Evolutionary conservation across 2,329 filamentous ascomycete genomes (phyloP).

Genomic region (Ophiocordyceps camponoti-saundersi): DNA sequence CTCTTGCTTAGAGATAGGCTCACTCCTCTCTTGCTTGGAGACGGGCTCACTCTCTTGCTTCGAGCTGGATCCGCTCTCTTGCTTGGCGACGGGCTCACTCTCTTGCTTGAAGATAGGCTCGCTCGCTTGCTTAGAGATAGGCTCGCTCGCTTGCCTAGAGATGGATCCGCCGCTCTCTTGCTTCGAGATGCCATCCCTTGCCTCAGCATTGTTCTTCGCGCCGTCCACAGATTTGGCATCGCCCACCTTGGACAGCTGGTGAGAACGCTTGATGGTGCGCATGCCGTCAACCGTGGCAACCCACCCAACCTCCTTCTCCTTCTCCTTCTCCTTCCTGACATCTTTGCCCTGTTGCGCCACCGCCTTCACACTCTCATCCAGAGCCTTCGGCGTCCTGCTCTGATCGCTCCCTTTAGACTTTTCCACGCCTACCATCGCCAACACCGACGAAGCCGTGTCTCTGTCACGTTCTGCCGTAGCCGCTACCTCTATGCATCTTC

Average conservation of each 20-base stretch:
- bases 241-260: neutral
- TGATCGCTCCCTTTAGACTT: neutral
- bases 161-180: too few relatives aligned
- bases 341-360: neutral
- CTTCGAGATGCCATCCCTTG: neutral
- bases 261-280: neutral
- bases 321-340: neutral
- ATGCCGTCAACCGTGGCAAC: too few relatives aligned
- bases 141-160: neutral
- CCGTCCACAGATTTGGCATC: neutral
- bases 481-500: neutral
- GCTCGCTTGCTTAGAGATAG: too few relatives aligned
- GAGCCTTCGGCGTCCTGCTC: neutral
- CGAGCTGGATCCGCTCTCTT: neutral
- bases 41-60: neutral
- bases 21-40: too few relatives aligned
- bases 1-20: neutral
- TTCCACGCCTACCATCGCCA: neutral
- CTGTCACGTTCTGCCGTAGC: neutral
- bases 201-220: neutral
- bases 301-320: too few relatives aligned
- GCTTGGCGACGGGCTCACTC: neutral
- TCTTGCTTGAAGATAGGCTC: neutral
- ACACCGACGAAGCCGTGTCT: neutral
- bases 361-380: neutral